A percentile compares a stretch with the other conserved stretches of the same genome.
phyloP scores from a whole-genome alignment of 441 rosid genomes.

The Cnidoscolus chayamansa region DNA sequence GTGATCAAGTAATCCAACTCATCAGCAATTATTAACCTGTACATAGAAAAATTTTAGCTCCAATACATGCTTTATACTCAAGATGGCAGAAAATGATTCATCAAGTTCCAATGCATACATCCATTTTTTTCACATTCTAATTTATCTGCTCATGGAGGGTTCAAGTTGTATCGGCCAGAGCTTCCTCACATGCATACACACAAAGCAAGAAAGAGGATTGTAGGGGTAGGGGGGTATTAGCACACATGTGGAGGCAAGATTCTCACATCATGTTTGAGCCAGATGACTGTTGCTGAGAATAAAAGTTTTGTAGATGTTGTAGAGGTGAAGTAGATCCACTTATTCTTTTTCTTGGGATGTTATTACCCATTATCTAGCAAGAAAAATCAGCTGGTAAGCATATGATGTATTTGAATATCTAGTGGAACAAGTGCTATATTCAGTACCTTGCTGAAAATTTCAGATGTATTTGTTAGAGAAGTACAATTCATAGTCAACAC shows the following conservation, averaged over 20 bases:
- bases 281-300: constrained; percentile 48
- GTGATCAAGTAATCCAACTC: constrained; percentile 90
- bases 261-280: constrained; percentile 69
- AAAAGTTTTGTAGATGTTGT: constrained; percentile 58
- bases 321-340: constrained; percentile 45
- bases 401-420: neutral
- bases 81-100: neutral
- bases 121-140: neutral
- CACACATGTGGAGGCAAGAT: neutral
- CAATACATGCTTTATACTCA: neutral
- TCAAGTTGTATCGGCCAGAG: neutral
- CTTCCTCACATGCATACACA: no score
- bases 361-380: constrained; percentile 52
- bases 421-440: neutral
- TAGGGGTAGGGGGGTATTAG: neutral
- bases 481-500: constrained; percentile 63
- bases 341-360: constrained; percentile 33
- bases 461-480: constrained; percentile 55
- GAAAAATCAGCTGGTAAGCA: constrained; percentile 27
- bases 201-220: neutral
- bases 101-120: neutral
- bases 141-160: neutral
- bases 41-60: constrained; percentile 12
- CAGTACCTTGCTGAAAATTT: constrained; percentile 73
- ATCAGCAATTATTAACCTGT: constrained; percentile 74